A percentile compares a stretch with the other conserved stretches of the same genome.
Conservation (phyloP, 768 basidiomycete genomes). For the Trametes sanguinea region DNA sequence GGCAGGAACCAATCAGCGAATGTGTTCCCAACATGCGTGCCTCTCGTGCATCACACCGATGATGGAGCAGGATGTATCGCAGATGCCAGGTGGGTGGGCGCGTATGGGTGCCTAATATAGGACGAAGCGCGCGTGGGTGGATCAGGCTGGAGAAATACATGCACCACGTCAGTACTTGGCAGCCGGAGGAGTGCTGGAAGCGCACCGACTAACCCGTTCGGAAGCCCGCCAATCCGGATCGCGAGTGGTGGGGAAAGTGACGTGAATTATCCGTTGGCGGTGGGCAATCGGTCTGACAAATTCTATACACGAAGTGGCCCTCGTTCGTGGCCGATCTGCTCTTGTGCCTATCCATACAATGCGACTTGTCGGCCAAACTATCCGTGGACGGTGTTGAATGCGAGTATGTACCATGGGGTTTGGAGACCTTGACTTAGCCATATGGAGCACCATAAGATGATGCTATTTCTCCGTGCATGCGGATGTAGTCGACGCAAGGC, state of each 20-base stretch:
- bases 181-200: neutral
- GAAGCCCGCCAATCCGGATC: neutral
- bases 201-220: neutral
- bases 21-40: conserved; percentile 14
- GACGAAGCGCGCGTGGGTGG: neutral
- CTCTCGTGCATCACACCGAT: conserved; percentile 6
- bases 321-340: too few relatives aligned
- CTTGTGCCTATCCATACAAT: too few relatives aligned
- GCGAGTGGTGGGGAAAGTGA: neutral
- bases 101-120: conserved; percentile 14
- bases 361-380: too few relatives aligned
- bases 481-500: too few relatives aligned
- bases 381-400: too few relatives aligned
- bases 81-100: conserved; percentile 17
- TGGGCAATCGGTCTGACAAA: too few relatives aligned
- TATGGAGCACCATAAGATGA: too few relatives aligned
- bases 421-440: too few relatives aligned
- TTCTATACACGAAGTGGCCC: too few relatives aligned
- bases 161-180: neutral
- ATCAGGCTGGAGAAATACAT: neutral
- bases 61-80: conserved; percentile 1
- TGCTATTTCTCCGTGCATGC: too few relatives aligned
- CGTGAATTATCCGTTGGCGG: neutral
- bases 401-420: too few relatives aligned
- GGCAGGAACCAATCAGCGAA: conserved; percentile 1